Percentiles rank a stretch among this genome's conserved stretches.
These are phyloP conservation scores for Karstenula rhodostoma DNA, from an alignment of 2,329 filamentous ascomycete genomes.

Conservation along the genomic window DNA sequence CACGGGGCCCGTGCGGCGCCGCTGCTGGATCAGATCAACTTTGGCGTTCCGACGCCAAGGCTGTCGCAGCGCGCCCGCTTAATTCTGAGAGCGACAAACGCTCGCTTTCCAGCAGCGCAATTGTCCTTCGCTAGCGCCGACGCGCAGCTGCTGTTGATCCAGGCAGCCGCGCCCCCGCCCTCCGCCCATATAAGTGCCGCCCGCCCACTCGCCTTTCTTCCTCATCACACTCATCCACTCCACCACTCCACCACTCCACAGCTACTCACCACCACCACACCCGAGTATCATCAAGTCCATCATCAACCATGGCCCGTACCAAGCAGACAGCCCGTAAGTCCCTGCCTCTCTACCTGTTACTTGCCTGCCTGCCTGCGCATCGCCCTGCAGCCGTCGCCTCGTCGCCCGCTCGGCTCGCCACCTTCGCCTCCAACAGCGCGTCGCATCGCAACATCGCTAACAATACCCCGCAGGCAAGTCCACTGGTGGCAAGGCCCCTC, in stretches of 20 bases:
- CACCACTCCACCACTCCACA: conserved; percentile 33
- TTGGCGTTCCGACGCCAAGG: conserved; percentile 21
- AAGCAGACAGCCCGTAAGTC: conserved; percentile 66
- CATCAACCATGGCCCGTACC: conserved; percentile 59
- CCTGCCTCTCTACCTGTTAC: conserved; percentile 24
- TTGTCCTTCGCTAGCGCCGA: conserved; percentile 30
- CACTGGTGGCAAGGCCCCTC: conserved; percentile 75
- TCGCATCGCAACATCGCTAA: conserved; percentile 33
- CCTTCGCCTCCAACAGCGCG: conserved; percentile 19
- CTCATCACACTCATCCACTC: conserved; percentile 43
- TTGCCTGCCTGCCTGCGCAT: conserved; percentile 27
- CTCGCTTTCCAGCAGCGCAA: conserved; percentile 14
- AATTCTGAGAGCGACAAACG: conserved; percentile 31
- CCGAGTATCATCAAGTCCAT: conserved; percentile 35
- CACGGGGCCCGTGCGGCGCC: conserved; percentile 37
- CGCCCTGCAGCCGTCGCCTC: conserved; percentile 22
- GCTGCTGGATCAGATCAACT: conserved; percentile 12
- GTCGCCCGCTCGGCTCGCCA: conserved; percentile 21
- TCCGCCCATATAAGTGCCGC: conserved; percentile 50
- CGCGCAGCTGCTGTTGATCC: conserved; percentile 38
- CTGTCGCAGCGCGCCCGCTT: conserved; percentile 40
- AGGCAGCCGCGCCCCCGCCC: conserved; percentile 43
- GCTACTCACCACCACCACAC: conserved; percentile 32
- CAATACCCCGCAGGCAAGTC: conserved; percentile 69
- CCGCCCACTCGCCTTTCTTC: conserved; percentile 45